Evolutionary conservation across 192 early-diverging fungal species (phyloP), one percentile per base, ranked within the genome.

Genomic region (Umbelopsis ramanniana): DNA sequence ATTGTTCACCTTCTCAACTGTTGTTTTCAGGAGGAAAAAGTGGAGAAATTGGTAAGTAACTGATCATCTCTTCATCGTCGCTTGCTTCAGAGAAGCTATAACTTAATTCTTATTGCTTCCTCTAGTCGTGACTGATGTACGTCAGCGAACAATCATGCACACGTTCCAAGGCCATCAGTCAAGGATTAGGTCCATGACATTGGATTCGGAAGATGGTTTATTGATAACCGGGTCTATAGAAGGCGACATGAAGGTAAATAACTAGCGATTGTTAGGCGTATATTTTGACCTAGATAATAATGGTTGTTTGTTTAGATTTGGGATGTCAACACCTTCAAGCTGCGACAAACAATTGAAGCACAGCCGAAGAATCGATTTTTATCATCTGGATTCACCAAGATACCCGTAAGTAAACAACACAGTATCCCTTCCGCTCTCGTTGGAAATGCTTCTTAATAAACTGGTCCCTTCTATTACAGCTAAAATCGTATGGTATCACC

Each of bases 11-110:
- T 24, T 84, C 86, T 53, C 81, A 93, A 50, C 68, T 92, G 2
- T 69, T 95, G 17, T 83, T 94, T 43, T 86, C 91, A 24, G 93
- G 93, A 4, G 89, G 91, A 21, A 90, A 90, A 66, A 83, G 86
- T 48, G 93, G 93, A 24, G 89, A 91, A 67, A 90, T 95, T 17
- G 84, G 91, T 93, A 87, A 76, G 85, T 46, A 71, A 15, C 12
- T 54, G 8, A 1, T 57, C 53, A 50, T 63, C 50, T 14, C 8
- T 55, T 10, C 53, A 10, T 24, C 55, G 8, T 66, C 19, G 19
- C 63, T 60, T 68, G 29, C 29, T 3, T 17, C 70, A 15, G 46
- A 46, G 66, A 12, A 9, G 3, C 26, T 33, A 26, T n/a, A 17
- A 10, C 68, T 63, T 29, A 37, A 63, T 37, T 19, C 33, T 15